Conservation (phyloP, 106 monocot species). For the Dendrobium nobile region DNA sequence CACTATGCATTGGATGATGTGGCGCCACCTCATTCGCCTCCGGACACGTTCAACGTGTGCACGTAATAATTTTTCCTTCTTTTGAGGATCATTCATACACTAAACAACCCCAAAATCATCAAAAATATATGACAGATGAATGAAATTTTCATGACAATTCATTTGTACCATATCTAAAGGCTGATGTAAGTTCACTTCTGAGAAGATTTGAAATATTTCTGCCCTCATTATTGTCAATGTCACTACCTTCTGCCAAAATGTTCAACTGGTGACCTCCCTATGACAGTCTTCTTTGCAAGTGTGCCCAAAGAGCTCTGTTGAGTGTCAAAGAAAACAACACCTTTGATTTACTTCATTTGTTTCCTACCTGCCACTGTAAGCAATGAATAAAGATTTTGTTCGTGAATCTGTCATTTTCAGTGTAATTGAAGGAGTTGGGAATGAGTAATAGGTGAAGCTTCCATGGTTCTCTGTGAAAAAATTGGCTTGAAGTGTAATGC, state of each 20-base stretch:
- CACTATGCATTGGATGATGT: too few relatives aligned
- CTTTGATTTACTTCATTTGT: slow-evolving; percentile 25
- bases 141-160: slow-evolving; percentile 1
- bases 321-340: neutral
- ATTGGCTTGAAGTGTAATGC: too few relatives aligned
- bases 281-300: neutral
- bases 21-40: too few relatives aligned
- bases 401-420: too few relatives aligned
- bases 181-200: neutral
- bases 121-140: neutral
- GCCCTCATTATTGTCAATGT: neutral
- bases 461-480: too few relatives aligned
- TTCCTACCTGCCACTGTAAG: slow-evolving; percentile 31
- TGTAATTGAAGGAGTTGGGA: too few relatives aligned
- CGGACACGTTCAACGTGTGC: too few relatives aligned
- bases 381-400: neutral
- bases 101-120: neutral
- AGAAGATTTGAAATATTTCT: neutral
- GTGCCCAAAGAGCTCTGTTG: neutral
- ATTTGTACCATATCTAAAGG: neutral
- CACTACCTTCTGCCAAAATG: too few relatives aligned
- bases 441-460: too few relatives aligned
- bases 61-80: too few relatives aligned
- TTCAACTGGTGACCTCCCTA: neutral
- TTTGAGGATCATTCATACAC: too few relatives aligned